Evolutionary conservation across 1,284 basidiomycete species (phyloP).

Genomic region (Malassezia obtusa): DNA sequence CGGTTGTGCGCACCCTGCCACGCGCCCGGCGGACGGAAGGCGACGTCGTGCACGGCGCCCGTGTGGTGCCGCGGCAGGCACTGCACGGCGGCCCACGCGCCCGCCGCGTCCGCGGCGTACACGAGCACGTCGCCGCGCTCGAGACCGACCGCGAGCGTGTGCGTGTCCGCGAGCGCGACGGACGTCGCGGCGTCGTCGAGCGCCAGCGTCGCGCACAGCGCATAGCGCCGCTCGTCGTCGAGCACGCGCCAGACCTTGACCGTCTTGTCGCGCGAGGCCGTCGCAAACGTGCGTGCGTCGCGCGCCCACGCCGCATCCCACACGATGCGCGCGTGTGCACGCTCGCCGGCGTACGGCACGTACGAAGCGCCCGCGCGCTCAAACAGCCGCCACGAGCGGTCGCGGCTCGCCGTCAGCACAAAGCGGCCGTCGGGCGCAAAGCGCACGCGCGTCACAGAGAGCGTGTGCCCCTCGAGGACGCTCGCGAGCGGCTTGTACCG

Average conservation of each 20-base stretch:
- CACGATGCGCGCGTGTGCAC: conserved; percentile 81
- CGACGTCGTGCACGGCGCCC: conserved; percentile 34
- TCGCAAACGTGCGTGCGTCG: conserved; percentile 63
- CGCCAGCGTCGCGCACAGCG: conserved; percentile 18
- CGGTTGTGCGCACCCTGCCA: conserved; percentile 22
- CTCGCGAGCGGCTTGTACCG: conserved; percentile 54
- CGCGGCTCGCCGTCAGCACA: conserved; percentile 76
- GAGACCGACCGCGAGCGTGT: conserved; percentile 73
- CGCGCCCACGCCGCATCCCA: conserved; percentile 83
- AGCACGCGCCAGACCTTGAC: conserved; percentile 51
- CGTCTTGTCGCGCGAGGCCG: conserved; percentile 91
- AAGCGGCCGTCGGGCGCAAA: conserved; percentile 74
- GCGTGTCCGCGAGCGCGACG: conserved; percentile 21
- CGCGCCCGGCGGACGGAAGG: conserved; percentile 27
- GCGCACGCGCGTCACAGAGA: conserved; percentile 79
- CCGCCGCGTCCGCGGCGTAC: conserved; percentile 45
- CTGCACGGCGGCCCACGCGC: conserved; percentile 3
- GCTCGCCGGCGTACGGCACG: conserved; percentile 51
- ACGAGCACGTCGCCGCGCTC: conserved; percentile 84
- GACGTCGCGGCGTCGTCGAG: conserved; percentile 26
- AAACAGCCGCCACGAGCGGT: conserved; percentile 85
- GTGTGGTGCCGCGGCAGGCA: conserved; percentile 26
- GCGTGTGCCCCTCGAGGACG: conserved; percentile 68
- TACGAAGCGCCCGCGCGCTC: conserved; percentile 41
- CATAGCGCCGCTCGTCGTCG: conserved; percentile 17